Conservation (phyloP, 1,284 basidiomycete species). For the Inonotus hispidus region DNA sequence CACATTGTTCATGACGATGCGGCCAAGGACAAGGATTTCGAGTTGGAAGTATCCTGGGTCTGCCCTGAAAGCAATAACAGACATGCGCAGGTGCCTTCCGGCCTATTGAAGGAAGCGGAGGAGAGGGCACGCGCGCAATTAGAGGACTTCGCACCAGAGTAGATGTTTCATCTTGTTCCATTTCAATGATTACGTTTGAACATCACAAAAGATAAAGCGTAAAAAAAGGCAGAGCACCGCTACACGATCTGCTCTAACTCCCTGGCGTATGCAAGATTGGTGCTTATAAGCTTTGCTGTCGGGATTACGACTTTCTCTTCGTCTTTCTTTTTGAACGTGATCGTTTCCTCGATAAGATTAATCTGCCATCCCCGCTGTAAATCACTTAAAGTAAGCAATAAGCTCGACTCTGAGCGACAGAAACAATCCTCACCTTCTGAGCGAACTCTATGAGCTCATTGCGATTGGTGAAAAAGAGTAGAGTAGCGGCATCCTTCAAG, state of each 20-base stretch:
- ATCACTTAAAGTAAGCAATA: not conserved
- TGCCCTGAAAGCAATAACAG: slow-evolving; percentile 78
- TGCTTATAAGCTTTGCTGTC: slow-evolving; percentile 72
- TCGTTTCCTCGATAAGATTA: slow-evolving; percentile 51
- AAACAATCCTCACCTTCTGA: slow-evolving; percentile 47
- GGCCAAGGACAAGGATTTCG: slow-evolving; percentile 95
- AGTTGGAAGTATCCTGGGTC: slow-evolving; percentile 97
- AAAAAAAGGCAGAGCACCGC: slow-evolving; percentile 21
- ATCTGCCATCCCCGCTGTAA: slow-evolving; percentile 69
- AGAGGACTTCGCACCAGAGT: slow-evolving; percentile 74
- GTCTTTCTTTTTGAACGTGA: slow-evolving; percentile 63
- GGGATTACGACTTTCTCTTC: slow-evolving; percentile 80
- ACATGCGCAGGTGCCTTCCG: slow-evolving; percentile 81
- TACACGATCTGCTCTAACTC: slow-evolving; percentile 89
- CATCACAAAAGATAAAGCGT: not conserved
- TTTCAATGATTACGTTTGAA: not conserved
- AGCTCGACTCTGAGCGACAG: slow-evolving; percentile 9
- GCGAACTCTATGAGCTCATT: slow-evolving; percentile 77
- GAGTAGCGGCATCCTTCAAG: slow-evolving; percentile 80
- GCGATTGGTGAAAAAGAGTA: slow-evolving; percentile 82
- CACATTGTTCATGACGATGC: slow-evolving; percentile 95
- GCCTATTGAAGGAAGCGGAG: slow-evolving; percentile 83
- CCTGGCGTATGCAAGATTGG: slow-evolving; percentile 72
- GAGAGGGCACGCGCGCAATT: slow-evolving; percentile 84
- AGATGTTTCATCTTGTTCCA: slow-evolving; percentile 24